Conservation (phyloP, 345 rosid genomes). For the Euclidium syriacum region DNA sequence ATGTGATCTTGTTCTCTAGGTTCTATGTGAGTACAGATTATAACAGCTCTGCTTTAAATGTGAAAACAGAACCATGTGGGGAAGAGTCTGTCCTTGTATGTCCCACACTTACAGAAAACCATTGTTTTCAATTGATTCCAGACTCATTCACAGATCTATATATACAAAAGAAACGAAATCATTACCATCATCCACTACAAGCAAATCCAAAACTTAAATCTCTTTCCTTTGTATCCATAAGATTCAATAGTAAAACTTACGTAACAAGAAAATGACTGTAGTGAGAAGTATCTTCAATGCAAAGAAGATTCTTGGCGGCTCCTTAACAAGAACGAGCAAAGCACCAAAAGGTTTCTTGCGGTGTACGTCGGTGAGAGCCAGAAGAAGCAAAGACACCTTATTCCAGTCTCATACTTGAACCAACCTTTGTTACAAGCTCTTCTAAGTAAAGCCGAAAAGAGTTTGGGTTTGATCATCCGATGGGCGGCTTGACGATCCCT, state of each 20-base stretch:
- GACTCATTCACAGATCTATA: not conserved
- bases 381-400: constrained; percentile 32
- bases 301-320: constrained; percentile 14
- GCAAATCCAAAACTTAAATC: constrained; percentile 8
- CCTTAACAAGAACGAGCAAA: constrained; percentile 4
- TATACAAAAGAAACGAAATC: not conserved
- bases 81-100: not conserved
- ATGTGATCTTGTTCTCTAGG: constrained; percentile 15
- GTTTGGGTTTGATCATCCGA: constrained; percentile 41
- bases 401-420: constrained; percentile 41
- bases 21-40: not conserved
- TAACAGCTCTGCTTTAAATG: not conserved
- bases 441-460: constrained; percentile 25
- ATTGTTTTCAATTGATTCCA: too few species aligned
- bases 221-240: not conserved
- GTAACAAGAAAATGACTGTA: constrained; percentile 6
- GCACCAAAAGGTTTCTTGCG: constrained; percentile 28
- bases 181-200: not conserved
- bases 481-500: constrained; percentile 51
- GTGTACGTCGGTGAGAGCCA: constrained; percentile 44
- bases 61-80: constrained; percentile 11
- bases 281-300: constrained; percentile 8
- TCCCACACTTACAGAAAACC: constrained; percentile 15
- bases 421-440: constrained; percentile 39
- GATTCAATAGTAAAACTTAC: not conserved